phyloP scores from a whole-genome alignment of 2,329 filamentous ascomycete genomes.

The Blastomyces silverae region DNA sequence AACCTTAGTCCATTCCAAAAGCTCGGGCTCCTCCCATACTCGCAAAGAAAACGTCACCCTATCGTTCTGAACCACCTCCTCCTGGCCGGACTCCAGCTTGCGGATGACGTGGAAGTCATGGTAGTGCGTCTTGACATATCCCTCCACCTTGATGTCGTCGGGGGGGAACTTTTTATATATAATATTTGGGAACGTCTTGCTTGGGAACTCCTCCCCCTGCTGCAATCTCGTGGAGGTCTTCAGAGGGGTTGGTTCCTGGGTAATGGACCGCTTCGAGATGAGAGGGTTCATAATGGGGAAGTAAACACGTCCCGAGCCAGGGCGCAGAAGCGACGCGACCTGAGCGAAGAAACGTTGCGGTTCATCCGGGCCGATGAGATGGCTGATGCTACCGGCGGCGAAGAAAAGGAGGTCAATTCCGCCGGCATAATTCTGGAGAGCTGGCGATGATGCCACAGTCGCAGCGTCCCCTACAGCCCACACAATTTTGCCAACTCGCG shows the following conservation, averaged over 20 bases:
- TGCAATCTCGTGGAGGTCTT: background rate
- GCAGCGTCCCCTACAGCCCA: background rate
- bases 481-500: background rate
- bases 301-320: slow-evolving; percentile 2
- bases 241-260: background rate
- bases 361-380: slow-evolving; percentile 6
- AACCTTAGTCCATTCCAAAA: slow-evolving; percentile 5
- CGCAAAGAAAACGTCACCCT: background rate
- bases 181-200: slow-evolving; percentile 8
- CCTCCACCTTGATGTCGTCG: slow-evolving; percentile 1
- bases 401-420: slow-evolving; percentile 6
- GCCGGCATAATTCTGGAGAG: background rate
- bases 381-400: slow-evolving; percentile 7
- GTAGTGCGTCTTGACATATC: slow-evolving; percentile 5
- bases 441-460: background rate
- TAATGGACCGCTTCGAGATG: slow-evolving; percentile 8
- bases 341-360: slow-evolving; percentile 4
- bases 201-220: background rate
- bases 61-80: slow-evolving; percentile 4
- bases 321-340: slow-evolving; percentile 1
- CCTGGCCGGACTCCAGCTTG: background rate
- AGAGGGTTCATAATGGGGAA: slow-evolving; percentile 1
- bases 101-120: slow-evolving; percentile 9
- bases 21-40: slow-evolving; percentile 6
- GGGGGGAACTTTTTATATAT: slow-evolving; percentile 4